phyloP scores from a whole-genome alignment of 192 early-diverging fungal species.

The Backusella psychrophila region DNA sequence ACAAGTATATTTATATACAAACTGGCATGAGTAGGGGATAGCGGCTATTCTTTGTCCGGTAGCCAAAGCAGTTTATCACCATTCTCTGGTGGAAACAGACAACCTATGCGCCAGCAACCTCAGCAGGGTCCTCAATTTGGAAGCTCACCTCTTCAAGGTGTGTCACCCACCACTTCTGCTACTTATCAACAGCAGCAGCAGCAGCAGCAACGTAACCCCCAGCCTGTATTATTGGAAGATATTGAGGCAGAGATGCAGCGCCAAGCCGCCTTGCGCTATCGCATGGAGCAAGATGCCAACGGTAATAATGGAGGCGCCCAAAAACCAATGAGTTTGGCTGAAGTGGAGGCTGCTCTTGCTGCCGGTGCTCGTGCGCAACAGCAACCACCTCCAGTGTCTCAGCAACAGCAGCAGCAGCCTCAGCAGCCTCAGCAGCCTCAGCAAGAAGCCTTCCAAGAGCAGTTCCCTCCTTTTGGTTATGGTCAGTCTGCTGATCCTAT shows the following conservation, averaged over 20 bases:
- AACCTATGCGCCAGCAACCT: constrained; percentile 3
- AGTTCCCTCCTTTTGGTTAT: constrained; percentile 20
- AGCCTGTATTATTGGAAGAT: constrained; percentile 42
- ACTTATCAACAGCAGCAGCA: constrained; percentile 2
- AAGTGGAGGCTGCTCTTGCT: constrained; percentile 64
- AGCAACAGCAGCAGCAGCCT: constrained; percentile 19
- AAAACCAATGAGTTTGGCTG: constrained; percentile 65
- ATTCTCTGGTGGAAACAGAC: constrained; percentile 4
- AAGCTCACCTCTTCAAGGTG: not conserved
- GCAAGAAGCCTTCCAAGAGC: constrained; percentile 14
- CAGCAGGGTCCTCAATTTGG: not conserved
- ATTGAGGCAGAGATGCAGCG: constrained; percentile 54
- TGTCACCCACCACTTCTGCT: constrained; percentile 5
- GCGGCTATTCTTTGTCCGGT: constrained; percentile 4
- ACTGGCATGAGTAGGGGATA: not conserved
- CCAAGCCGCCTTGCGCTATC: constrained; percentile 30
- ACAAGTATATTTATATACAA: not conserved
- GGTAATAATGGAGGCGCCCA: constrained; percentile 19
- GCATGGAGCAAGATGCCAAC: not conserved
- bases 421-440: constrained; percentile 20
- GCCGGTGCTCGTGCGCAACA: constrained; percentile 10
- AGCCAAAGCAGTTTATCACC: constrained; percentile 15
- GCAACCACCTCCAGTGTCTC: not conserved
- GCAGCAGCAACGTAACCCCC: constrained; percentile 10
- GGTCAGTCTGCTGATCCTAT: constrained; percentile 22